Evolutionary conservation across 2,329 filamentous ascomycete genomes (phyloP).

Genomic region (Sarocladium strictum): DNA sequence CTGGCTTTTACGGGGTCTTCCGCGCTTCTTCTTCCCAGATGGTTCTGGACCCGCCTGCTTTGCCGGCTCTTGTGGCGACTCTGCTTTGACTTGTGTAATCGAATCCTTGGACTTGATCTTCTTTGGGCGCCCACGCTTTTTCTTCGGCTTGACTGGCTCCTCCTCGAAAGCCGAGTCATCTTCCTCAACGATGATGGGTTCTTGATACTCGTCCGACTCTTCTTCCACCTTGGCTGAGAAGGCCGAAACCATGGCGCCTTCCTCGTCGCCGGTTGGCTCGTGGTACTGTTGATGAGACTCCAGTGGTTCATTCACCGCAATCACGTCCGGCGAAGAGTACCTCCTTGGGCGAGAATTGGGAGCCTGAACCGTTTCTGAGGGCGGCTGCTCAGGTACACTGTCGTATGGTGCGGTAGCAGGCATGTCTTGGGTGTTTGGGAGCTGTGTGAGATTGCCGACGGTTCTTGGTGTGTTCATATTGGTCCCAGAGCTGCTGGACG

Average conservation of each 20-base stretch:
- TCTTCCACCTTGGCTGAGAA: conserved; percentile 11
- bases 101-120: conserved; percentile 16
- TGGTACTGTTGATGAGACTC: background rate
- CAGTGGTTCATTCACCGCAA: conserved; percentile 10
- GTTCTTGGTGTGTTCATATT: conserved; percentile 29
- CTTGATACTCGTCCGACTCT: conserved; percentile 8
- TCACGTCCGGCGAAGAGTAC: conserved; percentile 17
- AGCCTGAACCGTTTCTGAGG: background rate
- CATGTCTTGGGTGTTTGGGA: conserved; percentile 12
- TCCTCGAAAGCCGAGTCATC: conserved; percentile 12
- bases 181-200: conserved; percentile 1
- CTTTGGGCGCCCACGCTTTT: conserved; percentile 36
- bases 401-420: conserved; percentile 2
- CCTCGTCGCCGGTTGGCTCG: conserved; percentile 10
- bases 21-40: conserved; percentile 11
- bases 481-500: conserved; percentile 28
- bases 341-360: background rate
- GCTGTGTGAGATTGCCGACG: conserved; percentile 19
- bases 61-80: too few species aligned
- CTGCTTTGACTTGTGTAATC: conserved; percentile 5
- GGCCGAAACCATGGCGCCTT: conserved; percentile 9
- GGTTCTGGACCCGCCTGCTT: conserved; percentile 1
- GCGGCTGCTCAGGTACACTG: background rate
- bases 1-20: conserved; percentile 5
- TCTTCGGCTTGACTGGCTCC: conserved; percentile 20